Conservation (phyloP, 2,329 filamentous ascomycete species). For the Paecilomyces niveus region DNA sequence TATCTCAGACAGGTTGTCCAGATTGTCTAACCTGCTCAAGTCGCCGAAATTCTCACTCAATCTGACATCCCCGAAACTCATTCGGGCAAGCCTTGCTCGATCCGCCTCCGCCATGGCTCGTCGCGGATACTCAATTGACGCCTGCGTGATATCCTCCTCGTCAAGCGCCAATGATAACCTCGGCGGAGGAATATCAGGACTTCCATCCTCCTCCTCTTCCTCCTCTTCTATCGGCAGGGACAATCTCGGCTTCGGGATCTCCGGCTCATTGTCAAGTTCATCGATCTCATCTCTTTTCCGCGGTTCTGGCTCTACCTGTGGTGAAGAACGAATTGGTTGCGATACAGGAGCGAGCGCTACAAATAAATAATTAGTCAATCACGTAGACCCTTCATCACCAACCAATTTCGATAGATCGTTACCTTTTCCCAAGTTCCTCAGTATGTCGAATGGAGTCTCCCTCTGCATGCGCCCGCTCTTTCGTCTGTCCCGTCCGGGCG, state of each 20-base stretch:
- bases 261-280: conserved; percentile 41
- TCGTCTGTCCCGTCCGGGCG: conserved; percentile 42
- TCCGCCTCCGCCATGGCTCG: conserved; percentile 32
- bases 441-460: conserved; percentile 50
- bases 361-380: neutral
- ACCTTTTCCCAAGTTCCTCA: conserved; percentile 48
- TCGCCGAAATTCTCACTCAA: conserved; percentile 48
- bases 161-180: conserved; percentile 37
- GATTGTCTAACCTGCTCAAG: conserved; percentile 37
- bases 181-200: conserved; percentile 29
- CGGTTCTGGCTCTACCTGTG: conserved; percentile 25
- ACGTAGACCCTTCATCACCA: neutral
- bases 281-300: conserved; percentile 33
- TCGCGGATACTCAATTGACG: conserved; percentile 37
- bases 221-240: conserved; percentile 42
- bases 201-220: conserved; percentile 35
- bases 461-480: conserved; percentile 44
- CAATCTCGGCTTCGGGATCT: conserved; percentile 33
- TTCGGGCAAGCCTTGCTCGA: conserved; percentile 31
- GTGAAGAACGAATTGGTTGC: conserved; percentile 41
- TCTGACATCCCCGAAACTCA: conserved; percentile 35
- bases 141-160: conserved; percentile 37
- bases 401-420: conserved; percentile 6
- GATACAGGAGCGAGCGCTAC: conserved; percentile 45
- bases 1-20: conserved; percentile 22